Conservation (phyloP, 257 asterid species). For the Agastache rugosa region DNA sequence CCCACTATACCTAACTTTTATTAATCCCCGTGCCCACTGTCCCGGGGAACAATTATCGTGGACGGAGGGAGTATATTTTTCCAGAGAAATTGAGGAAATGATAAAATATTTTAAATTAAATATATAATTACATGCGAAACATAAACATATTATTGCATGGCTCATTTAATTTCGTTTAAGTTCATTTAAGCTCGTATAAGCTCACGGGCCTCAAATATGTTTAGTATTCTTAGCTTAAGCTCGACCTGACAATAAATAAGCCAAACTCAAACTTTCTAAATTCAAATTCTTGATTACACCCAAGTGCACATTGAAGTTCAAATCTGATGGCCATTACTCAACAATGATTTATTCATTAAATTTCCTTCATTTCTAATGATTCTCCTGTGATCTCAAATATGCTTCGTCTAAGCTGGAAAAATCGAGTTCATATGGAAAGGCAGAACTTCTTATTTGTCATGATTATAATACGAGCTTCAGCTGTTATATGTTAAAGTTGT, state of each 20-base stretch:
- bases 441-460: not conserved
- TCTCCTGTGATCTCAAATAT: not conserved
- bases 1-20: too few relatives aligned
- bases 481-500: not conserved
- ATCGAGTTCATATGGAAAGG: not conserved
- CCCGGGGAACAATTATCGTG: too few relatives aligned
- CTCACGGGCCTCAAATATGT: not conserved
- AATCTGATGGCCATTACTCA: not conserved
- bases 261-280: too few relatives aligned
- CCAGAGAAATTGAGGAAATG: not conserved
- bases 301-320: not conserved
- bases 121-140: not conserved
- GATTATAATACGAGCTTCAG: not conserved
- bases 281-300: not conserved
- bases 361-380: slow-evolving; percentile 3
- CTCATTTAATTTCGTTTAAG: not conserved
- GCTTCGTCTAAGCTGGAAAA: slow-evolving; percentile 14
- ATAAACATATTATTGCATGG: not conserved
- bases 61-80: not conserved
- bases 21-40: too few relatives aligned
- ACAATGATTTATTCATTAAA: slow-evolving; percentile 4
- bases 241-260: not conserved
- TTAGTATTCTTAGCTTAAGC: not conserved
- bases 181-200: not conserved
- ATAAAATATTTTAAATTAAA: not conserved